Evolutionary conservation across 2,329 filamentous ascomycete species (phyloP), one percentile per base, ranked within the genome.

Genomic region (Sporothrix variecibatus): DNA sequence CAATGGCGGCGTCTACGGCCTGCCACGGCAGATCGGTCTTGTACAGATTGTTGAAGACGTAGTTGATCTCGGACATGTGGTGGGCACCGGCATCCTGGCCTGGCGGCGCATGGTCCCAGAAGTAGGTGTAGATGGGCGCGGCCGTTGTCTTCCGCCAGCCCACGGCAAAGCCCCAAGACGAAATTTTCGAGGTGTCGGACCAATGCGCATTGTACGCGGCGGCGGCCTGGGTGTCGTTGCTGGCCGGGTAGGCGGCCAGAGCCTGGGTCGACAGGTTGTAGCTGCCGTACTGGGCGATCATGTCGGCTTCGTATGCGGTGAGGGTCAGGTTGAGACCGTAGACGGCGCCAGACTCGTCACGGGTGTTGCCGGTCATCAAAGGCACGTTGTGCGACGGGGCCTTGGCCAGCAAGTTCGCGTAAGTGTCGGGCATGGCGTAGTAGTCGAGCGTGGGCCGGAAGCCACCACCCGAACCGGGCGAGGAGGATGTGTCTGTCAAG

Each of bases 11-110:
- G 38, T 67, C 62, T 7, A 3, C 38, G 4, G 62, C 31, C 23
- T 26, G 11, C 62, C 62, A 67, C 38, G 62, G 62, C 38, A 40
- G n/a, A 34, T 26, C 20, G 34, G 62, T 65, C 62, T 26, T 26
- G 62, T 65, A 65, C 31, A 65, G 34, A 5, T 65, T 65, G 62
- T 43, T 40, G 62, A 65, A 43, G 20, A 65, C 34, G 7, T 65
- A 65, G 62, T 65, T 65, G 62, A 65, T 65, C 34, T 65, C 62
- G 20, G 62, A 43, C 62, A 40, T 43, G 34, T 43, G 62, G 34
- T 65, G 38, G 17, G 62, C 62, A 34, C 62, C 34, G 20, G 43
- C 34, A 34, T 65, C 20, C 62, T 65, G 62, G 34, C 34, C 62
- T 1, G 62, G 62, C 34, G 62, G 62, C 34, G 62, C 62, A 34